Evolutionary conservation across 2,329 filamentous ascomycete genomes (phyloP).

Genomic region (Clarireedia hainanense): DNA sequence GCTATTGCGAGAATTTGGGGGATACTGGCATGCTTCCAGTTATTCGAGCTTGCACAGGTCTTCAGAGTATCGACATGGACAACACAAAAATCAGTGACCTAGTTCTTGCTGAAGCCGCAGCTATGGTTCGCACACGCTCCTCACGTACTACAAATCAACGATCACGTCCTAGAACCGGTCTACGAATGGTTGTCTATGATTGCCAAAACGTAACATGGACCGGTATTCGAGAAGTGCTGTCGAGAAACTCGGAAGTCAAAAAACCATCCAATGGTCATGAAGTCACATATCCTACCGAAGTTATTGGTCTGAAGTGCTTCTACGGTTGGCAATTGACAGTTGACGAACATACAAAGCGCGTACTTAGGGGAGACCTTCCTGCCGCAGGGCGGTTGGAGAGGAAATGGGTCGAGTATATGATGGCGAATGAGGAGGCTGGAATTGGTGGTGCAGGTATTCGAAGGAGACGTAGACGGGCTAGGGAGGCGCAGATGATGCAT

Average conservation of each 20-base stretch:
- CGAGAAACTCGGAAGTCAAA: conserved; percentile 69
- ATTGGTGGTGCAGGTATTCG: conserved; percentile 57
- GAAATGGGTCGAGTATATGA: conserved; percentile 94
- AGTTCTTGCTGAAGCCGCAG: conserved; percentile 74
- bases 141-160: conserved; percentile 23
- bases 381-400: conserved; percentile 73
- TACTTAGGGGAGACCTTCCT: conserved; percentile 66
- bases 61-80: conserved; percentile 76
- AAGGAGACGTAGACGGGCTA: conserved; percentile 65
- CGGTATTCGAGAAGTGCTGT: conserved; percentile 78
- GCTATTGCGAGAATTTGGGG: conserved; percentile 80
- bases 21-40: conserved; percentile 79
- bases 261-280: conserved; percentile 32
- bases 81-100: conserved; percentile 89
- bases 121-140: conserved; percentile 64
- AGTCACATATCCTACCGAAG: conserved; percentile 58
- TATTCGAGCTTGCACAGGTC: conserved; percentile 62
- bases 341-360: conserved; percentile 84
- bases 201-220: conserved; percentile 91
- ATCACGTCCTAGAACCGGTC: conserved; percentile 37
- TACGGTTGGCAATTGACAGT: conserved; percentile 94
- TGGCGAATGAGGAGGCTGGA: conserved; percentile 77
- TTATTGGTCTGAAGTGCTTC: conserved; percentile 86
- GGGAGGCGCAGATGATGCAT: conserved; percentile 74
- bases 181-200: conserved; percentile 80